phyloP scores from a whole-genome alignment of 441 rosid species.

The Arabidopsis hybrid region DNA sequence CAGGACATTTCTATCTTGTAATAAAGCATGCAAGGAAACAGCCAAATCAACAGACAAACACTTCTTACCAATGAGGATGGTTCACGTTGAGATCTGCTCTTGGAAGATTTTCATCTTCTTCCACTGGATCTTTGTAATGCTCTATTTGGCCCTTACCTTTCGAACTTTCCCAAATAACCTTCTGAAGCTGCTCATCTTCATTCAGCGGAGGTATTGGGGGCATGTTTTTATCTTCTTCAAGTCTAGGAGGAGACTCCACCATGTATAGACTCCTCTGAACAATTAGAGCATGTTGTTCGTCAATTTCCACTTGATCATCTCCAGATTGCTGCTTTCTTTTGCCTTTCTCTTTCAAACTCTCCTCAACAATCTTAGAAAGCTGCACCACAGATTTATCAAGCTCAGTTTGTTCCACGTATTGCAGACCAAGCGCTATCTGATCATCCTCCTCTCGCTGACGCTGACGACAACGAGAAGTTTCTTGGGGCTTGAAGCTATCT shows the following conservation, averaged over 20 bases:
- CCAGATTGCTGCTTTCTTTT: constrained; percentile 21
- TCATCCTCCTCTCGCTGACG: not conserved
- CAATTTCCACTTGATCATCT: constrained; percentile 42
- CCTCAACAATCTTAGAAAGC: not conserved
- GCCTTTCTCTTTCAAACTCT: constrained; percentile 15
- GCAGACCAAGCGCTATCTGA: not conserved
- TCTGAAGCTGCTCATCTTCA: constrained; percentile 23
- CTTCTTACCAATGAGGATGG: constrained; percentile 35
- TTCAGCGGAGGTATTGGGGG: constrained; percentile 44
- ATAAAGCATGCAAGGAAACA: not conserved
- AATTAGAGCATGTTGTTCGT: constrained; percentile 65
- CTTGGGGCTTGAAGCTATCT: not conserved
- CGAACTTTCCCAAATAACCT: constrained; percentile 50
- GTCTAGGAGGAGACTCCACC: constrained; percentile 56
- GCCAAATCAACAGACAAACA: not conserved
- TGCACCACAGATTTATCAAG: constrained; percentile 7
- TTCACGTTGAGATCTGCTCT: not conserved
- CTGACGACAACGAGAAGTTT: not conserved
- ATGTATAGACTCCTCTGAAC: constrained; percentile 63
- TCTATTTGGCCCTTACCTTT: constrained; percentile 21
- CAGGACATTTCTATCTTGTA: constrained; percentile 23
- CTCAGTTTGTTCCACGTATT: not conserved
- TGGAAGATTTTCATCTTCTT: constrained; percentile 20
- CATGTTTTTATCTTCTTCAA: constrained; percentile 44
- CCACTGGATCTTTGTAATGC: constrained; percentile 4